Conservation (phyloP, 345 rosid genomes). For the Pugionium dolabratum region DNA sequence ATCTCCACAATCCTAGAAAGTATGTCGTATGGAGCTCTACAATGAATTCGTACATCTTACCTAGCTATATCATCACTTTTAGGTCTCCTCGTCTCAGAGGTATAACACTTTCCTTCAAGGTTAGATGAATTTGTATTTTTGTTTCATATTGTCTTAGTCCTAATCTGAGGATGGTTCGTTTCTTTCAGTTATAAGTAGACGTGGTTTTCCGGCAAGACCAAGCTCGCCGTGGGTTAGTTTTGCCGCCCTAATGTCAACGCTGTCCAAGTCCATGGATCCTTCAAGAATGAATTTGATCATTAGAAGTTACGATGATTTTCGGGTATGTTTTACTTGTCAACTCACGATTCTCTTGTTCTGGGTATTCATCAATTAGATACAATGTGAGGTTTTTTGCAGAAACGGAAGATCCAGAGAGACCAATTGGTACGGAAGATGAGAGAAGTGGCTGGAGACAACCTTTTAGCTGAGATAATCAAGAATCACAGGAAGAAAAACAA, state of each 20-base stretch:
- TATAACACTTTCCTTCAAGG: background rate
- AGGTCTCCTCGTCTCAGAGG: slow-evolving; percentile 50
- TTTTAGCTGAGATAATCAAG: slow-evolving; percentile 40
- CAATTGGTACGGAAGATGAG: slow-evolving; percentile 37
- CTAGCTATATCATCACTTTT: slow-evolving; percentile 61
- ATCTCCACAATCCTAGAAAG: slow-evolving; percentile 46
- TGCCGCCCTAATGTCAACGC: slow-evolving; percentile 50
- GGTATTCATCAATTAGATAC: background rate
- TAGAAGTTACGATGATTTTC: slow-evolving; percentile 47
- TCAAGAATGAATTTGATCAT: slow-evolving; percentile 44
- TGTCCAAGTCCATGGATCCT: slow-evolving; percentile 55
- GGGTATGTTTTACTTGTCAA: slow-evolving; percentile 32
- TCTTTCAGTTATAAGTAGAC: slow-evolving; percentile 26
- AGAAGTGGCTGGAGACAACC: slow-evolving; percentile 39
- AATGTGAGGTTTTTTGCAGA: slow-evolving; percentile 25
- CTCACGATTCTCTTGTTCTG: background rate
- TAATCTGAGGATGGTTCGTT: background rate
- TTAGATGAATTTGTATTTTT: too few species aligned
- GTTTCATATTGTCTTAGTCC: background rate
- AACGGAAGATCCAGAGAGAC: slow-evolving; percentile 37
- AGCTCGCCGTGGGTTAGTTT: slow-evolving; percentile 82
- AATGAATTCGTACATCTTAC: slow-evolving; percentile 66
- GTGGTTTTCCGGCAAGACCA: slow-evolving; percentile 36
- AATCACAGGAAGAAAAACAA: slow-evolving; percentile 31
- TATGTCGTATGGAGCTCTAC: slow-evolving; percentile 65